Percentiles rank a stretch among this genome's conserved stretches.
Conservation (phyloP, 2,329 filamentous ascomycete genomes). For the Blumeria hordei region DNA sequence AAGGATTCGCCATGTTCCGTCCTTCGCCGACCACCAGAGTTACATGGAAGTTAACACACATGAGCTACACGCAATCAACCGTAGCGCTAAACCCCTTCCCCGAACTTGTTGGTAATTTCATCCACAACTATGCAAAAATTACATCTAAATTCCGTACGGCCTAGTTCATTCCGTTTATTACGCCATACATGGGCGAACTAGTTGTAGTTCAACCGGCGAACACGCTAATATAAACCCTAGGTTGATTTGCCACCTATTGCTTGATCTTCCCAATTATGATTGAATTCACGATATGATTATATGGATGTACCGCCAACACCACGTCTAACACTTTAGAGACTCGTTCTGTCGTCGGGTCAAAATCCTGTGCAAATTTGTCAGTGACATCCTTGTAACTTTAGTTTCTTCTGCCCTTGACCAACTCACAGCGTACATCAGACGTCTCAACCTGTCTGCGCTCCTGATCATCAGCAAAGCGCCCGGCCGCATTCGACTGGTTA, state of each 20-base stretch:
- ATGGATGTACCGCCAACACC: constrained; percentile 22
- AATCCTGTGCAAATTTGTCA: constrained; percentile 12
- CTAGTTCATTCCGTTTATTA: no score
- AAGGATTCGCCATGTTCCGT: no score
- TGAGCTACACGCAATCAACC: no score
- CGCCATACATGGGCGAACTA: no score
- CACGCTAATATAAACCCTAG: no score
- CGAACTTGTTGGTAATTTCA: no score
- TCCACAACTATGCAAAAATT: no score
- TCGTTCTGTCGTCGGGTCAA: constrained; percentile 17
- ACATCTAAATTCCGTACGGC: no score
- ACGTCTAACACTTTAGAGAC: constrained; percentile 17
- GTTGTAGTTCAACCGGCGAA: no score
- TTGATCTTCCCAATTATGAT: constrained; percentile 18
- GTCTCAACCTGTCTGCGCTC: constrained; percentile 21
- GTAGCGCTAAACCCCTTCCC: no score
- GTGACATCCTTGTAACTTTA: not conserved
- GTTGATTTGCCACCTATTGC: not conserved
- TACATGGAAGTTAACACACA: no score
- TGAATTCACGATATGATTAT: constrained; percentile 25
- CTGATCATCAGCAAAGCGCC: constrained; percentile 22
- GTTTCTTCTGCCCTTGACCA: not conserved
- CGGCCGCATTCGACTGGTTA: constrained; percentile 18
- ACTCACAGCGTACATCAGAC: constrained; percentile 23
- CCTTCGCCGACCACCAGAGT: no score